Percentiles rank a stretch among this genome's conserved stretches.
These are phyloP conservation scores for Aspergillus ellipticus DNA, from an alignment of 495 filamentous ascomycete genomes.

Conservation along the genomic window DNA sequence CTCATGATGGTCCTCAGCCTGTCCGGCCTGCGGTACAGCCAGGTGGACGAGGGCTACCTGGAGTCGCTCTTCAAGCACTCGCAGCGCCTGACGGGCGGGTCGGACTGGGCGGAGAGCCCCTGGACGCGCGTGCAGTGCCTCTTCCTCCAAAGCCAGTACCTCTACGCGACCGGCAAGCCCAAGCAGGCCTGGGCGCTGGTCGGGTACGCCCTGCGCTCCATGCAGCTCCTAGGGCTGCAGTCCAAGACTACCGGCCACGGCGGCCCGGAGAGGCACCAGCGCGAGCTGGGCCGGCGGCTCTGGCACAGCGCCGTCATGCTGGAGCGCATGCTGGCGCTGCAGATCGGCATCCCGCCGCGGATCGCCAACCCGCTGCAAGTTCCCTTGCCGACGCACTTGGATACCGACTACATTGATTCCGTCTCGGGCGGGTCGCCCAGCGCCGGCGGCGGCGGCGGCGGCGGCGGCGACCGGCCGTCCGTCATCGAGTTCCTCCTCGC, in stretches of 20 bases:
- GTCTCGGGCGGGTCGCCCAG: constrained; percentile 1
- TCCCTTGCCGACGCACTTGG: constrained; percentile 10
- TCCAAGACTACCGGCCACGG: background rate
- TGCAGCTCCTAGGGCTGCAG: constrained; percentile 10
- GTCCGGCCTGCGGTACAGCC: constrained; percentile 1
- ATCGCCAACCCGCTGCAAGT: constrained; percentile 3
- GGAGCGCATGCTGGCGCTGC: constrained; percentile 13
- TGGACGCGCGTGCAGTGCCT: constrained; percentile 11
- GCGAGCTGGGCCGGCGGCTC: constrained; percentile 9
- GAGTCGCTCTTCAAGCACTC: constrained; percentile 6
- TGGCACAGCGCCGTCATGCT: constrained; percentile 17
- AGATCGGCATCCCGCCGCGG: constrained; percentile 12
- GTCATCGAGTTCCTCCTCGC: constrained; percentile 8
- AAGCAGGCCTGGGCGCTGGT: constrained; percentile 10
- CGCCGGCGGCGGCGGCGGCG: background rate
- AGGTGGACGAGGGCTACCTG: background rate
- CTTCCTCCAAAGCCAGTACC: constrained; percentile 18
- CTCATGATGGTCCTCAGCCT: constrained; percentile 9
- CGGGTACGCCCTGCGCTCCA: constrained; percentile 7
- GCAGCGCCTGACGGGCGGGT: background rate
- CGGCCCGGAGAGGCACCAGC: background rate
- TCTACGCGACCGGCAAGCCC: constrained; percentile 14
- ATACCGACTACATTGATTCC: constrained; percentile 14
- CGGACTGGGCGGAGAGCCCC: background rate
- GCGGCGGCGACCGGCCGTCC: constrained; percentile 4